Conservation (phyloP, 148 eudicot genomes). For the Hydrangea macrophylla region DNA sequence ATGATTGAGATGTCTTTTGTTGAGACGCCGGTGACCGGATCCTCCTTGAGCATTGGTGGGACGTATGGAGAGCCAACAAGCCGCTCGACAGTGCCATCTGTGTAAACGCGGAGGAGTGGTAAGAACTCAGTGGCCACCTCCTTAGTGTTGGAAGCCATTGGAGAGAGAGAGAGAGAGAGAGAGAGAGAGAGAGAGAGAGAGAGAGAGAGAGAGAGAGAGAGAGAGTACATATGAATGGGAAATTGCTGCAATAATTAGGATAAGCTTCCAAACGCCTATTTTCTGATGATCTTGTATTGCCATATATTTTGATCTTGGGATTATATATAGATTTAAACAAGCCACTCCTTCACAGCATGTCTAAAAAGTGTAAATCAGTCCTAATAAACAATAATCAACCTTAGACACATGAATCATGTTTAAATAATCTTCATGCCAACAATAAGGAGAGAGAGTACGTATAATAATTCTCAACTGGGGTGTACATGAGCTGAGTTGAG, state of each 20-base stretch:
- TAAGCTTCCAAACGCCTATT: not conserved
- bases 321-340: not conserved
- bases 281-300: not conserved
- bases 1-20: constrained; percentile 43
- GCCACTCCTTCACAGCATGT: not conserved
- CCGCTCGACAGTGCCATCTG: constrained; percentile 42
- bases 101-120: constrained; percentile 32
- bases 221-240: not conserved
- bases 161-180: no score
- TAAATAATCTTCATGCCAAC: no score
- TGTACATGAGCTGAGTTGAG: no score
- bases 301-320: not conserved
- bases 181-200: not conserved
- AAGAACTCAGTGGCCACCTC: constrained; percentile 24
- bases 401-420: no score
- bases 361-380: not conserved
- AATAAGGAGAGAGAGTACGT: no score
- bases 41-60: constrained; percentile 26
- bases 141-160: constrained; percentile 22
- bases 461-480: no score
- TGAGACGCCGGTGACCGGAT: constrained; percentile 27
- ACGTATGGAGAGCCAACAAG: constrained; percentile 23
- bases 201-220: no score
- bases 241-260: not conserved
- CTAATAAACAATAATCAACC: no score